A percentile compares a stretch with the other conserved stretches of the same genome.
Evolutionary conservation across 345 rosid genomes (phyloP).

Genomic region (Eucalyptus regnans): DNA sequence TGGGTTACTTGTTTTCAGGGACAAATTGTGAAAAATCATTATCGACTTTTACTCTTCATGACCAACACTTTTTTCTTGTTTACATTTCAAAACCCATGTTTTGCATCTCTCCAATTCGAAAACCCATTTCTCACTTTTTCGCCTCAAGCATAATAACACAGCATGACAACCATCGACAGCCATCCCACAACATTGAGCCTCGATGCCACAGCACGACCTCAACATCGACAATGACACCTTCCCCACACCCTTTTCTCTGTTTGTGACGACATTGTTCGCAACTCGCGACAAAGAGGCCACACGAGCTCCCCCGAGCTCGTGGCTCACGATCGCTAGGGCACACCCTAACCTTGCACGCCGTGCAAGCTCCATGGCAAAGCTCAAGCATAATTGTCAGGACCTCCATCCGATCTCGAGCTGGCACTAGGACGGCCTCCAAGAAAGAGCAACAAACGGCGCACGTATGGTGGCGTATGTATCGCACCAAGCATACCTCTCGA

Average conservation of each 20-base stretch:
- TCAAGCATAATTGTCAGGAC: no score
- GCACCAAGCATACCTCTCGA: no score
- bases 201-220: background rate
- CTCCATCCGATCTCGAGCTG: background rate
- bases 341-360: no score
- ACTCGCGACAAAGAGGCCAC: background rate
- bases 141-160: rapidly evolving
- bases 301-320: background rate
- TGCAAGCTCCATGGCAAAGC: background rate
- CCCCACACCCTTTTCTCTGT: background rate
- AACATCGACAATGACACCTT: background rate
- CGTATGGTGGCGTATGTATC: background rate
- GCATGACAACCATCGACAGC: rapidly evolving
- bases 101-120: background rate
- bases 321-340: background rate
- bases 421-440: background rate
- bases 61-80: background rate
- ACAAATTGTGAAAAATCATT: background rate
- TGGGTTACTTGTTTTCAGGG: background rate
- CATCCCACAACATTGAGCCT: background rate
- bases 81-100: background rate
- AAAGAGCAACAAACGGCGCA: background rate
- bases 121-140: background rate
- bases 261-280: background rate
- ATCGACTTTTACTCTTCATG: background rate